Evolutionary conservation across 179 eudicot species (phyloP), one percentile per base, ranked within the genome.

Genomic region (Camellia oleifera): DNA sequence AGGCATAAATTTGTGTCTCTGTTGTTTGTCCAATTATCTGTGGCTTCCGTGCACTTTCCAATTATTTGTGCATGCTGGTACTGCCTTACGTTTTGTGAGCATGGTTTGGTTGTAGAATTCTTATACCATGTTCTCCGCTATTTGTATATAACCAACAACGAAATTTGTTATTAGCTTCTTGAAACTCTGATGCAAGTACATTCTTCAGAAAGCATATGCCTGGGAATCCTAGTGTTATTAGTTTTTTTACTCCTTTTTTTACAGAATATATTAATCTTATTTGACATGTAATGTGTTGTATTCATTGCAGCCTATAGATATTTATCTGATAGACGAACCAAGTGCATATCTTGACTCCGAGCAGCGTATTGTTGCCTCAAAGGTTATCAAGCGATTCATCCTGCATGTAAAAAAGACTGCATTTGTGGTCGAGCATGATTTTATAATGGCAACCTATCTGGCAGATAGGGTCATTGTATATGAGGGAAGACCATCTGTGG

Each of bases 311-410:
- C 98, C 99, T 68, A 98, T 98, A 15, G 98, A 96, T 79, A 94
- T 96, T 11, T 96, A 96, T 77, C 87, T 96, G 88, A 94, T 96
- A 18, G 99, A 96, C 79, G 98, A 96, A 82, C 98, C 99, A 44
- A 96, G 99, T 91, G 99, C 98, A 9, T 96, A 92, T 83, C 97
- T 96, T 5, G 99, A 96, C 80, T 94, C 99, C 4, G 99, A 96
- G 88, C 97, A 94, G 86, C 98, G 99, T 87, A 94, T 96, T 78
- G 97, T 96, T 61, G 98, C 99, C 76, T 94, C 99, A 4, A 96
- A 94, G 86, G 99, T 94, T 77, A 94, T 96, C 48, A 96, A 96
- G 88, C 91, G 99, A 82, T 96, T 94, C 80, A 92, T 96, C 75
- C 93, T 96, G 23, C 98, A 94, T 79, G 98, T 94, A 15, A 96